Evolutionary conservation across 805 yeast genomes (phyloP).

Genomic region (Metschnikowia aberdeeniae): DNA sequence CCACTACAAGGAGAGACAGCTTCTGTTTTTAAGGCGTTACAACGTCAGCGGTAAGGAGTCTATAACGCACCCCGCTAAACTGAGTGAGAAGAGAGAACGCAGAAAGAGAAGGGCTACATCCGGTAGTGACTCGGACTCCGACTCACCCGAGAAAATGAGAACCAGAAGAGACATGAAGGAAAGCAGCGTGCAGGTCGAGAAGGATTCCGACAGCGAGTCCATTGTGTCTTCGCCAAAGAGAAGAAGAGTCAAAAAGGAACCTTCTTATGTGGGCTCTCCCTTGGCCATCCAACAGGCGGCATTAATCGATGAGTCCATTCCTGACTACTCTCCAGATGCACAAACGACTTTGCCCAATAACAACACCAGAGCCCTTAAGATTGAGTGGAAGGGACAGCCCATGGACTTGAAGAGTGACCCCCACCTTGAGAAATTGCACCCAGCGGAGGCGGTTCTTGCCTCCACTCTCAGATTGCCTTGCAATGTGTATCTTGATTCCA

Average conservation of each 20-base stretch:
- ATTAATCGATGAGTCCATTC: slow-evolving; percentile 65
- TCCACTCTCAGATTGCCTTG: slow-evolving; percentile 87
- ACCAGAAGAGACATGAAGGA: slow-evolving; percentile 54
- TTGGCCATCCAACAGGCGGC: slow-evolving; percentile 43
- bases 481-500: slow-evolving; percentile 65
- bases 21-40: slow-evolving; percentile 53
- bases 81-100: slow-evolving; percentile 18
- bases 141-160: slow-evolving; percentile 47
- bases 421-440: slow-evolving; percentile 67
- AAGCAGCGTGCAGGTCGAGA: slow-evolving; percentile 6
- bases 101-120: slow-evolving; percentile 14
- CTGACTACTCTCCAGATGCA: slow-evolving; percentile 78
- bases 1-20: slow-evolving; percentile 46
- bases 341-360: slow-evolving; percentile 54
- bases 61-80: slow-evolving; percentile 12
- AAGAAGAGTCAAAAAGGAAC: slow-evolving; percentile 35
- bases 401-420: slow-evolving; percentile 87
- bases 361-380: slow-evolving; percentile 67
- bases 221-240: slow-evolving; percentile 28
- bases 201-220: slow-evolving; percentile 16
- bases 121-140: slow-evolving; percentile 33
- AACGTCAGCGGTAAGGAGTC: slow-evolving; percentile 20
- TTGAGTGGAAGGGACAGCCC: slow-evolving; percentile 98
- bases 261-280: slow-evolving; percentile 29
- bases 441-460: slow-evolving; percentile 85